Percentiles rank a stretch among this genome's conserved stretches.
phyloP scores from a whole-genome alignment of 1,284 basidiomycete genomes.

The Neonothopanus nambi region DNA sequence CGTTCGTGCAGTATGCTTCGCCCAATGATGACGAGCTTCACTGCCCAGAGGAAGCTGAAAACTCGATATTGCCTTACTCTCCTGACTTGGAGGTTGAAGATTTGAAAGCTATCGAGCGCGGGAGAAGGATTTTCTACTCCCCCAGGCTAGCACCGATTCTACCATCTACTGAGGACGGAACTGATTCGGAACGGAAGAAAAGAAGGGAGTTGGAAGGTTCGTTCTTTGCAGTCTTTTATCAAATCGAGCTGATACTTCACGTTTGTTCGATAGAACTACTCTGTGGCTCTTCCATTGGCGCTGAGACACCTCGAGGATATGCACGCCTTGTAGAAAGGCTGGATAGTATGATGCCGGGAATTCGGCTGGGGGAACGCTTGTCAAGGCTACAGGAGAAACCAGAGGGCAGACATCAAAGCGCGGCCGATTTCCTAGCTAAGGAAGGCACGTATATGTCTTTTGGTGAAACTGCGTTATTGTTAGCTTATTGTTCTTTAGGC shows the following conservation, averaged over 20 bases:
- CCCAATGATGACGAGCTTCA: neutral
- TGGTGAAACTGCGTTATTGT: neutral
- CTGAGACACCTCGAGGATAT: constrained; percentile 42
- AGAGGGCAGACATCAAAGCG: constrained; percentile 39
- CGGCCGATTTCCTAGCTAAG: constrained; percentile 42
- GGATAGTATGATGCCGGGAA: constrained; percentile 44
- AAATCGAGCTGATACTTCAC: constrained; percentile 29
- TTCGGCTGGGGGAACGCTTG: constrained; percentile 45
- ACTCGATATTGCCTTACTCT: neutral
- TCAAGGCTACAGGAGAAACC: constrained; percentile 18
- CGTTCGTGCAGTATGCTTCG: neutral
- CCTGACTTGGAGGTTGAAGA: constrained; percentile 2
- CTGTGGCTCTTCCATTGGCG: constrained; percentile 43
- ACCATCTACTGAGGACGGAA: neutral
- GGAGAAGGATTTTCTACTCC: neutral
- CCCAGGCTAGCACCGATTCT: neutral
- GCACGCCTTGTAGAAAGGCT: constrained; percentile 37
- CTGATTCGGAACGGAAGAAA: neutral
- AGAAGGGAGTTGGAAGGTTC: constrained; percentile 14
- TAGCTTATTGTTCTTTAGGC: constrained; percentile 31
- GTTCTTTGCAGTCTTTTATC: constrained; percentile 19
- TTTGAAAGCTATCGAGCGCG: constrained; percentile 6
- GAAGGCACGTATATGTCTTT: constrained; percentile 34
- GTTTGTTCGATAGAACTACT: constrained; percentile 34
- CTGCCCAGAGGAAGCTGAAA: neutral